Evolutionary conservation across 2,329 filamentous ascomycete species (phyloP).

Genomic region (Aureobasidium sp.): DNA sequence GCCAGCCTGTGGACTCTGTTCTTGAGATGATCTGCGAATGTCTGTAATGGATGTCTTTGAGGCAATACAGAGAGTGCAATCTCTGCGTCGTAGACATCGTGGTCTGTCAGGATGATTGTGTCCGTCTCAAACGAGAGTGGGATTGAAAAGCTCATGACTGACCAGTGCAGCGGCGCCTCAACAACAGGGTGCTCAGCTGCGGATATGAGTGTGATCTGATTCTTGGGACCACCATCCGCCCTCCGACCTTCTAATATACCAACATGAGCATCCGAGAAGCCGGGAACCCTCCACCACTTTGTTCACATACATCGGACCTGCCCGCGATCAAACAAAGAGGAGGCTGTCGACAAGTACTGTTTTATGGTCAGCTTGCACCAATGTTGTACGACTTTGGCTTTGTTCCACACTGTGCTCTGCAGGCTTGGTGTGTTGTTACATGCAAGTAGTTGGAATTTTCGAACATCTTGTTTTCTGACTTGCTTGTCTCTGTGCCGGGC

Average conservation of each 20-base stretch:
- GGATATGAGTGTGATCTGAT: background rate
- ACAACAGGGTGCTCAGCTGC: background rate
- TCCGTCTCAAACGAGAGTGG: background rate
- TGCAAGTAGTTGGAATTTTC: background rate
- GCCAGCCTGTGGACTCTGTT: background rate
- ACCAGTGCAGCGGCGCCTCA: background rate
- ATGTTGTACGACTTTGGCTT: background rate
- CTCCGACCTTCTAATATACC: background rate
- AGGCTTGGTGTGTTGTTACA: background rate
- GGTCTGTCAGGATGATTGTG: background rate
- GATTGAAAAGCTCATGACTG: background rate
- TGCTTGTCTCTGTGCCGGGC: background rate
- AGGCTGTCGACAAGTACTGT: background rate
- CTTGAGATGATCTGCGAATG: background rate
- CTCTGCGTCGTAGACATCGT: background rate
- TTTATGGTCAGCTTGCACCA: background rate
- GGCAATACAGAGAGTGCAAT: background rate
- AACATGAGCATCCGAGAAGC: background rate
- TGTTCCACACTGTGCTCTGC: background rate
- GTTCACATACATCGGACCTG: background rate
- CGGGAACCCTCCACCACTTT: background rate
- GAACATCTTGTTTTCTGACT: background rate
- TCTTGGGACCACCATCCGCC: background rate
- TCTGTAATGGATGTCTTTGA: background rate
- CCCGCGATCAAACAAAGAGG: background rate